Base-by-base conservation (phyloP, 495 filamentous ascomycete species). In the Penicillium bialowiezense region DNA sequence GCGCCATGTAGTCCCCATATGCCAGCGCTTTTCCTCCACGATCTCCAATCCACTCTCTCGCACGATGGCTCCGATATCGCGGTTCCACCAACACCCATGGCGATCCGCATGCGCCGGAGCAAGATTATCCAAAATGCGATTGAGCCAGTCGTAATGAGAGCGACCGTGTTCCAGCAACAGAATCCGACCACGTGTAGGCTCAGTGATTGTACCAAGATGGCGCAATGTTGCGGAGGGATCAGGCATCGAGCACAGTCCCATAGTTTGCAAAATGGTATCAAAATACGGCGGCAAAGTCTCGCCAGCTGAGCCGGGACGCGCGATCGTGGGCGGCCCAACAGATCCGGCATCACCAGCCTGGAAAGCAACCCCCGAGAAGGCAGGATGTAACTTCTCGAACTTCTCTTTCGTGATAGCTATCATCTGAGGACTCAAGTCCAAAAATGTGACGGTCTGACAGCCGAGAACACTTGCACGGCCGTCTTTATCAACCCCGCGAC, bases 51-150 rank as follows among this genome's bases (percentile, higher is more conserved):
- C 92, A 50, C 87, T 91, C 52, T 91, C 81, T 54, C 77, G 68
- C 32, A 97, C 82, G 62, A 97, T 81, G 47, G 67, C 68, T 48
- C 85, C 88, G 45, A 98, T 86, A 75, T 98, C 93, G 42, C 90
- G 75, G 69, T 98, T 98, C 85, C 88, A 95, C 91, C 91, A 97
- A 72, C 93, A 98, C 7, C 95, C 93, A 76, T 90, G 90, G 41
- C 81, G 77, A 50, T 83, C 76, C 35, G 91, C 91, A 77, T 97
- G 93, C 26, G 71, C 73, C 15, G 80, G 73, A 3, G 95, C 95
- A 52, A 82, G 68, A 51, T 80, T 78, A 69, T 98, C 93, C 58
- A 99, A 64, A 12, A 88, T 59, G 2, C 68, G 65, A 73, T 99
- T 96, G 44, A 97, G 51, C 82, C 88, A 89, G 31, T 76, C 75